Percentiles rank a stretch among this genome's conserved stretches.
Evolutionary conservation across 352 stramenopile species (phyloP).

Genomic region (Pythium folliculosum): DNA sequence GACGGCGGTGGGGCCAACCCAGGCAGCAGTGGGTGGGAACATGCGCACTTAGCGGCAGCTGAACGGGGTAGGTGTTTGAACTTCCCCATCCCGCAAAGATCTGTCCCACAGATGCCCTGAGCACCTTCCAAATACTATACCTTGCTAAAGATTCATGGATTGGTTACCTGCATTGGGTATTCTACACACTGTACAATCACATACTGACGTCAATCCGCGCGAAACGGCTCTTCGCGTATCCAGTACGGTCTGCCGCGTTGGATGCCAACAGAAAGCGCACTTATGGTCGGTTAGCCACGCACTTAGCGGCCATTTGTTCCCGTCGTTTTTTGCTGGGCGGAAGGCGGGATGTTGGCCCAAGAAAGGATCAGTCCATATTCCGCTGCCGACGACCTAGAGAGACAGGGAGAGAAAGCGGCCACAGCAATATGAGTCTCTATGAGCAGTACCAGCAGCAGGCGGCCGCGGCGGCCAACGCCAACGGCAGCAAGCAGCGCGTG

Average conservation of each 20-base stretch:
- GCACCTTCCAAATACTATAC: not conserved
- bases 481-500: constrained; percentile 41
- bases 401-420: not conserved
- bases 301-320: not conserved
- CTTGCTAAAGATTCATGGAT: not conserved
- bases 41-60: constrained; percentile 13
- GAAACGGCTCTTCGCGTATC: constrained; percentile 11
- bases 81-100: constrained; percentile 13
- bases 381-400: not conserved
- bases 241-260: not conserved
- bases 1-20: not conserved
- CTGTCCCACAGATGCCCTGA: constrained; percentile 5
- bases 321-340: not conserved
- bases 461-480: not conserved
- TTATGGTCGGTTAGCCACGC: not conserved
- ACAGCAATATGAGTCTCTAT: constrained; percentile 24
- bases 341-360: not conserved
- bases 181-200: not conserved
- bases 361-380: constrained; percentile 10
- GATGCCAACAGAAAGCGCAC: not conserved
- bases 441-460: constrained; percentile 11
- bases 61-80: constrained; percentile 22
- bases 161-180: not conserved
- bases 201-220: not conserved
- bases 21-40: not conserved